Evolutionary conservation across 148 eudicot genomes (phyloP).

Genomic region (Drosera capensis): DNA sequence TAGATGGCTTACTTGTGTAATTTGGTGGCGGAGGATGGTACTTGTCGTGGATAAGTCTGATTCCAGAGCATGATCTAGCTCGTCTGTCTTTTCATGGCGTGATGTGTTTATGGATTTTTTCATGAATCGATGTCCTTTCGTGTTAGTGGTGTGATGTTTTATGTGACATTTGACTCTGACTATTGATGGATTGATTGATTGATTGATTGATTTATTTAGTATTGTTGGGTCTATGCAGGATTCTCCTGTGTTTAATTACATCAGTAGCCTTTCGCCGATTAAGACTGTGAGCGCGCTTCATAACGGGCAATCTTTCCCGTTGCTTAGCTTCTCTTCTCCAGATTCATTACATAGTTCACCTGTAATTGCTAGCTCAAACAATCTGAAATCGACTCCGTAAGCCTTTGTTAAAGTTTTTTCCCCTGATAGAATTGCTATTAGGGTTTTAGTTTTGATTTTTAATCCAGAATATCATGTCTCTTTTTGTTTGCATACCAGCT

Average conservation of each 20-base stretch:
- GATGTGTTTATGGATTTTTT: no score
- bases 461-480: background rate
- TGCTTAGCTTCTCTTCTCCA: conserved; percentile 30
- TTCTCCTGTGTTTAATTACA: conserved; percentile 39
- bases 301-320: conserved; percentile 8
- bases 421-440: background rate
- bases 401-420: background rate
- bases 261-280: conserved; percentile 35
- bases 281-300: conserved; percentile 15
- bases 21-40: no score
- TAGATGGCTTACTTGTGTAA: no score
- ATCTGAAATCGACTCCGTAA: conserved; percentile 11
- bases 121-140: background rate
- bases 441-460: conserved; percentile 3
- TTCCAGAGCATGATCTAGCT: no score
- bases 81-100: no score
- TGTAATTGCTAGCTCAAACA: conserved; percentile 5
- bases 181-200: no score
- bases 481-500: conserved; percentile 4
- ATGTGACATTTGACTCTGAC: background rate
- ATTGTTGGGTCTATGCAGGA: conserved; percentile 18
- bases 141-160: background rate
- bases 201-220: no score
- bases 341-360: conserved; percentile 15
- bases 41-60: no score